phyloP scores from a whole-genome alignment of 345 rosid genomes.

The Bruguiera parviflora region DNA sequence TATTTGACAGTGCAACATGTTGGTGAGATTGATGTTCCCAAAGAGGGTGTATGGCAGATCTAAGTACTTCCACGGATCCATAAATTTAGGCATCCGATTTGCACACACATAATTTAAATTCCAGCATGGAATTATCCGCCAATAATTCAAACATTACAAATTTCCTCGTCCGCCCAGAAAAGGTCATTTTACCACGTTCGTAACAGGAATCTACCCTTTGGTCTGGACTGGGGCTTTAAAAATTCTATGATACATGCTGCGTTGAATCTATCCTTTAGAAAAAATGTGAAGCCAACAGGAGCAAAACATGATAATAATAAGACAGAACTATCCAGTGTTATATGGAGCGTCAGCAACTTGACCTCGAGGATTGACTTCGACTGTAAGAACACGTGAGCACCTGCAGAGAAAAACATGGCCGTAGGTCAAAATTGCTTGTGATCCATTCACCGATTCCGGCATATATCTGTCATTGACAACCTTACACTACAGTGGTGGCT shows the following conservation, averaged over 20 bases:
- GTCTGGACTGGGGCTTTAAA: neutral
- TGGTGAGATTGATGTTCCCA: neutral
- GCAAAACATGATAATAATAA: neutral
- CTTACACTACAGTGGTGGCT: too few relatives aligned
- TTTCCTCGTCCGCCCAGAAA: too few relatives aligned
- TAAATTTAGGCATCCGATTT: neutral
- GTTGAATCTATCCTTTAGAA: too few relatives aligned
- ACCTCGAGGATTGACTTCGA: slow-evolving; percentile 67
- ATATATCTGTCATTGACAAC: neutral
- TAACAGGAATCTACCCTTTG: neutral
- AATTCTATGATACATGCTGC: neutral
- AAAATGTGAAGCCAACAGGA: neutral
- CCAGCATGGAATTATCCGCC: neutral
- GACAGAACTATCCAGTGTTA: neutral
- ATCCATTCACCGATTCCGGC: neutral
- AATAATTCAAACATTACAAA: too few relatives aligned
- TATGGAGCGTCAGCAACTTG: slow-evolving; percentile 37
- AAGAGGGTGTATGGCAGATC: neutral
- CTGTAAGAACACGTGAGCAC: slow-evolving; percentile 77
- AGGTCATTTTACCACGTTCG: neutral
- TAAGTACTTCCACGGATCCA: neutral
- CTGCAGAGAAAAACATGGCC: slow-evolving; percentile 35
- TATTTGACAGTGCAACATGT: slow-evolving; percentile 5
- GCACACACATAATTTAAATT: neutral
- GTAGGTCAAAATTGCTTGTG: neutral